These are phyloP conservation scores for Scheffersomyces quercinus DNA, from an alignment of 1,139 yeast species.

Conservation along the genomic window DNA sequence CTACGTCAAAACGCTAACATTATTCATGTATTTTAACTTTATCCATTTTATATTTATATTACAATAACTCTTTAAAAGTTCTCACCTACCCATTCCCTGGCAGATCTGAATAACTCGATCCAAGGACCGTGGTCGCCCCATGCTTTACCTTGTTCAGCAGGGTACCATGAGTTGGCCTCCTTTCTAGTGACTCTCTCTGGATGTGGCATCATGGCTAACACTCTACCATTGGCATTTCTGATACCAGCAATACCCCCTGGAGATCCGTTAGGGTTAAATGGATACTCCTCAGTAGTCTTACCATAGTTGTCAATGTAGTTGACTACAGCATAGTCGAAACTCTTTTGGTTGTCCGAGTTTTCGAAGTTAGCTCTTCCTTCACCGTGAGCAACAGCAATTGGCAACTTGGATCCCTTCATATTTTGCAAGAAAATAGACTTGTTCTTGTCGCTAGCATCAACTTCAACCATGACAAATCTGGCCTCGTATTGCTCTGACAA, in stretches of 20 bases:
- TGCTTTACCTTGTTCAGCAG: slow-evolving; percentile 59
- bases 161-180: slow-evolving; percentile 92
- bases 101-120: slow-evolving; percentile 90
- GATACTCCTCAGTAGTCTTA: slow-evolving; percentile 74
- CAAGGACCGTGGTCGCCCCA: slow-evolving; percentile 90
- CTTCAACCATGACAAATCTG: slow-evolving; percentile 88
- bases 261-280: slow-evolving; percentile 96
- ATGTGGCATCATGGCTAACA: slow-evolving; percentile 98
- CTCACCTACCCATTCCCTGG: slow-evolving; percentile 88
- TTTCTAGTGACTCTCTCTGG: slow-evolving; percentile 93
- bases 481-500: slow-evolving; percentile 95
- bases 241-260: slow-evolving; percentile 93
- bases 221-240: slow-evolving; percentile 87
- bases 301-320: slow-evolving; percentile 93
- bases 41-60: neutral
- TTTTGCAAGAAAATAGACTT: slow-evolving; percentile 79
- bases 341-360: slow-evolving; percentile 39
- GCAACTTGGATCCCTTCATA: slow-evolving; percentile 90
- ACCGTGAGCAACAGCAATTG: slow-evolving; percentile 98
- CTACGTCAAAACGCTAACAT: neutral
- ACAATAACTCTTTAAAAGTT: slow-evolving; percentile 14
- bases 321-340: slow-evolving; percentile 53
- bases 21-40: neutral
- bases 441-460: slow-evolving; percentile 46
- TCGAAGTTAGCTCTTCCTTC: slow-evolving; percentile 90